Base-by-base conservation (phyloP, 2,329 filamentous ascomycete species). In the Alternaria sp. region DNA sequence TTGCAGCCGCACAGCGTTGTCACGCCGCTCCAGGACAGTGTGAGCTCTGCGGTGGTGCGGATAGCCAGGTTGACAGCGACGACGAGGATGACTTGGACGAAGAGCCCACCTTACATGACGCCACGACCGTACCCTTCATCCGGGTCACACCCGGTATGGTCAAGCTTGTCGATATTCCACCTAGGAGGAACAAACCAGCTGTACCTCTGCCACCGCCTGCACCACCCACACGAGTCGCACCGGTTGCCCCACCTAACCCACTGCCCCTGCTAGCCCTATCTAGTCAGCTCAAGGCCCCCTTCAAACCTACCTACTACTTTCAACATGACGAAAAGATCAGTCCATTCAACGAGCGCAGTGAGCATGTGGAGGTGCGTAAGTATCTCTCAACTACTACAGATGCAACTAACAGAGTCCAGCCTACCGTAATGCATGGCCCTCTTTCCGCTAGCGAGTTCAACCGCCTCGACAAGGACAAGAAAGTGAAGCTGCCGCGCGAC, bases 131-230 rank as follows among this genome's bases (percentile, higher is more conserved):
- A 49, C 53, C 62, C 0, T 59, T 67, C 44, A 71, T 55, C 6
- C 55, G 57, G 13, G 32, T 73, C 9, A 63, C 60, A 4, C 61
- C 70, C 1, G 70, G 69, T 7, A 65, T 62, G 59, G 68, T 72
- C 44, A 74, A 70, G 59, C 49, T 71, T 19, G 62, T 76, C 6
- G 64, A 74, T 15, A 70, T 73, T 28, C 61, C 64, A 6, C 52
- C 71, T 1, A 66, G 43, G 23, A 69, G 62, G 58, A 63, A 65
- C 30, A 63, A 57, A 19, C 26, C 52, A 44, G 44, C 25, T 1
- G 23, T 25, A 4, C 13, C 52, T 3, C 28, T 47, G 15, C 40
- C 12, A 19, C 19, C 55, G 6, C 36, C 36, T 40, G 36, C 36
- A 40, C 36, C n/a, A 40, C 36, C 36, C n/a, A 17, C 36, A 40